Conservation (phyloP, 768 basidiomycete species). For the Gloeopeniophorella convolvens region DNA sequence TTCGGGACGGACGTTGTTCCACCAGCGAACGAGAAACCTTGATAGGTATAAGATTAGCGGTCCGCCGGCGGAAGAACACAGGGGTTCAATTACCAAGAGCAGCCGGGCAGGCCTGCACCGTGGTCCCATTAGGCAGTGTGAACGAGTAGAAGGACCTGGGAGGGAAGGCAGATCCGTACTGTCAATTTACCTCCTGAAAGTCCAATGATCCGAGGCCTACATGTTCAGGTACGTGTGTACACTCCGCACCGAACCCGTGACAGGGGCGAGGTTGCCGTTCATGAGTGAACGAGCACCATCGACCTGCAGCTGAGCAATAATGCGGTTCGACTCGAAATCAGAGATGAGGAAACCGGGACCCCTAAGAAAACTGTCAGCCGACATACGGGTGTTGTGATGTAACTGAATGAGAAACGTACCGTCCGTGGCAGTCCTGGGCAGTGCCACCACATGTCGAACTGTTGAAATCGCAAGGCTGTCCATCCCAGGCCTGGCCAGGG, state of each 20-base stretch:
- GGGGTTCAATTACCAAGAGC: conserved; percentile 51
- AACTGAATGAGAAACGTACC: conserved; percentile 34
- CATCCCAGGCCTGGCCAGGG: conserved; percentile 62
- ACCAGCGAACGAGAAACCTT: conserved; percentile 71
- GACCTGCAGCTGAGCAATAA: conserved; percentile 68
- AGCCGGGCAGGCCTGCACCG: conserved; percentile 67
- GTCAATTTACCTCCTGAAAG: not conserved
- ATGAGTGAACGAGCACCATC: conserved; percentile 61
- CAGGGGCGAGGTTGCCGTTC: conserved; percentile 37
- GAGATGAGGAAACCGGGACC: conserved; percentile 72
- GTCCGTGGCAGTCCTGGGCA: conserved; percentile 62
- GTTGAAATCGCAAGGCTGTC: conserved; percentile 59
- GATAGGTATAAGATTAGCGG: not conserved
- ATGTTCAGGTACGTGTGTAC: conserved; percentile 70
- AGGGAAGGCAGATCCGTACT: not conserved
- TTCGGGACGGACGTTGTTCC: conserved; percentile 59
- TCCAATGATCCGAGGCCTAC: conserved; percentile 32
- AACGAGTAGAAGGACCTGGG: conserved; percentile 59
- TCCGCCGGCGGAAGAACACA: conserved; percentile 10
- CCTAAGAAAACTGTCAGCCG: conserved; percentile 29
- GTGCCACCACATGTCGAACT: conserved; percentile 72
- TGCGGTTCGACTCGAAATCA: conserved; percentile 67
- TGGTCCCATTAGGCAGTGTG: conserved; percentile 56
- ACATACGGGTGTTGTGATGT: conserved; percentile 1
- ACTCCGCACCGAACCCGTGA: conserved; percentile 57